These are phyloP conservation scores for Calocybe cyanea DNA, from an alignment of 768 basidiomycete genomes.

Conservation along the genomic window DNA sequence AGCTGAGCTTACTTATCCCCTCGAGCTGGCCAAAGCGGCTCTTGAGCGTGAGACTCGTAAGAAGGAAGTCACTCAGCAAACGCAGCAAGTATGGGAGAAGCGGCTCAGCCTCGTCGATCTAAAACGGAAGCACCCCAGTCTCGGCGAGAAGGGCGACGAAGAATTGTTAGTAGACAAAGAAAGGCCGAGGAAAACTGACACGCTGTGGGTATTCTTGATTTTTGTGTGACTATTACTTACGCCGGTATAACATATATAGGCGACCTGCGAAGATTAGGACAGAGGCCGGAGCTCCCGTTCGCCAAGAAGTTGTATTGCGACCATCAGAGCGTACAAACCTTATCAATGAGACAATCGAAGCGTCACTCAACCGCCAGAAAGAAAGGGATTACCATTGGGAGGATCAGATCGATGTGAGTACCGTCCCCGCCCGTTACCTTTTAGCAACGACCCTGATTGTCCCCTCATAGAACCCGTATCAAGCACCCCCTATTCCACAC, in stretches of 20 bases:
- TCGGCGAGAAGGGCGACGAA: conserved; percentile 66
- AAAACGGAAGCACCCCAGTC: conserved; percentile 66
- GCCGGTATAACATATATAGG: too few species aligned
- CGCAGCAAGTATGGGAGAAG: conserved; percentile 72
- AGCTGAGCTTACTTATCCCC: conserved; percentile 64
- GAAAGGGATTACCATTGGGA: conserved; percentile 83
- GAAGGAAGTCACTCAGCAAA: conserved; percentile 55
- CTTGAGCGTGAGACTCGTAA: conserved; percentile 75
- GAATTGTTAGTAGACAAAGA: conserved; percentile 73
- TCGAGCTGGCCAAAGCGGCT: conserved; percentile 69
- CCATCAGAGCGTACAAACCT: conserved; percentile 63
- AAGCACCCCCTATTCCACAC: conserved; percentile 54
- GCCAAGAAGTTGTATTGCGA: conserved; percentile 48
- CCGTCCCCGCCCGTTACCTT: neutral
- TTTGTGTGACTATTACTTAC: too few species aligned
- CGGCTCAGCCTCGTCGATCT: conserved; percentile 72
- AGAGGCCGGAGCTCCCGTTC: conserved; percentile 38
- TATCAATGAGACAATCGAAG: conserved; percentile 62
- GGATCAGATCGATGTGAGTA: conserved; percentile 74
- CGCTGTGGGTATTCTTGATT: conserved; percentile 22
- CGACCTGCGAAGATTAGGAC: conserved; percentile 54
- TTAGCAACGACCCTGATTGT: neutral
- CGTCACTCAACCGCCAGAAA: conserved; percentile 56
- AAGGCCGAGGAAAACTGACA: conserved; percentile 57
- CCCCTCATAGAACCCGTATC: conserved; percentile 59